Base-by-base conservation (phyloP, 768 basidiomycete species). In the Rhodocollybia butyracea region DNA sequence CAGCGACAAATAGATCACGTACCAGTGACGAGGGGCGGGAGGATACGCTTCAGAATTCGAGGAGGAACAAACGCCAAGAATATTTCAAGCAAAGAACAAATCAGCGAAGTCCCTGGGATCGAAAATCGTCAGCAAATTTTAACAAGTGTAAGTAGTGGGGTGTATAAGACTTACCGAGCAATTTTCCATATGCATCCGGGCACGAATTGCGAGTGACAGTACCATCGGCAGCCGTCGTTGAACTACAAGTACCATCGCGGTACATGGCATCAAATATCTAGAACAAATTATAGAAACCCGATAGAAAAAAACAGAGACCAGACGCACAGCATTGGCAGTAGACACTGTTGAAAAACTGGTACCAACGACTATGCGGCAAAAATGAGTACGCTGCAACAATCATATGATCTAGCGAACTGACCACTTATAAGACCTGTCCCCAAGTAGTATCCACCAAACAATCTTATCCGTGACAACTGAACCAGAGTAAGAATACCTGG, bases 41-140 rank as follows among this genome's bases (percentile, higher is more conserved):
- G 92, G 54, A 89, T 73, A 19, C 80, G 75, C 63, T 85, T 80
- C 22, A 90, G 71, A 2, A 76, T 72, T 13, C 80, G 78, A 1
- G 84, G 76, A 0, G 88, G 83, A n/a, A 88, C 75, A 66, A 93
- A 91, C 0, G 88, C 84, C 63, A 93, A 70, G 57, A 77, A 77
- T n/a, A 93, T 91, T 68, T 92, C 88, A 40, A 91, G 78, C 70
- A 93, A 84, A 1, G 87, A 82, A 62, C 89, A 91, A 57, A 91
- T 79, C 21, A 91, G 72, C 0, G 87, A 85, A 0, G 91, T 90
- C 11, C 89, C 88, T 86, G 59, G 13, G 2, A 22, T 31, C n/a
- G n/a, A n/a, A n/a, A n/a, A n/a, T n/a, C n/a, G n/a, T n/a, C n/a
- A n/a, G n/a, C n/a, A n/a, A n/a, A n/a, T n/a, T n/a, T n/a, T n/a